Conservation (phyloP, 2,329 filamentous ascomycete species). For the Paracorniculantispora psalliotae region DNA sequence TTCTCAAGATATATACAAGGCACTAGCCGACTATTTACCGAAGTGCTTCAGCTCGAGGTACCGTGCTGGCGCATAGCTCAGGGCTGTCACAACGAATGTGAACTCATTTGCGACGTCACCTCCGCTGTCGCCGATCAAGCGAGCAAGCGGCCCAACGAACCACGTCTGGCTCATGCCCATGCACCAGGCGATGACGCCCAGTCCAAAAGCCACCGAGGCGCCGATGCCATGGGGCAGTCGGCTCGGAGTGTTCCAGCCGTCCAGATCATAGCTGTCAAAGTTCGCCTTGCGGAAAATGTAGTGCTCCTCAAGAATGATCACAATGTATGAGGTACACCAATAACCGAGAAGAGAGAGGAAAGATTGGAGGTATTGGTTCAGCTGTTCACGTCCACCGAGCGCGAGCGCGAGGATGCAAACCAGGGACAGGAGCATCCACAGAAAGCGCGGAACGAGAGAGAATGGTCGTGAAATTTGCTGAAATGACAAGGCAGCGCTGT, state of each 20-base stretch:
- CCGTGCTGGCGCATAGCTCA: constrained; percentile 36
- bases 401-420: constrained; percentile 37
- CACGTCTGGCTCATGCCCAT: constrained; percentile 53
- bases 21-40: not conserved
- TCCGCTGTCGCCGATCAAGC: constrained; percentile 51
- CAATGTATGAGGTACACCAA: constrained; percentile 39
- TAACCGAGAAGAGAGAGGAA: constrained; percentile 42
- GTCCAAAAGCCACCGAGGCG: constrained; percentile 36
- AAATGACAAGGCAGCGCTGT: constrained; percentile 34
- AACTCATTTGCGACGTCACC: constrained; percentile 47
- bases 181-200: constrained; percentile 42
- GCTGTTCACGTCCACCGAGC: constrained; percentile 34
- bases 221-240: constrained; percentile 38
- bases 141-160: constrained; percentile 52
- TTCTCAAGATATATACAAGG: not conserved
- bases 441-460: constrained; percentile 34
- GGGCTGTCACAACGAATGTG: constrained; percentile 38
- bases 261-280: constrained; percentile 36
- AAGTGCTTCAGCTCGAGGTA: constrained; percentile 34
- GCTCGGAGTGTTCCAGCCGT: constrained; percentile 39
- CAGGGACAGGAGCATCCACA: constrained; percentile 36
- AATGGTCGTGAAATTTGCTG: constrained; percentile 35
- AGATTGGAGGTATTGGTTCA: constrained; percentile 38
- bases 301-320: constrained; percentile 38
- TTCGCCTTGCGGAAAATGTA: constrained; percentile 37